These are phyloP conservation scores for Neocatenulostroma microsporum DNA, from an alignment of 2,329 filamentous ascomycete genomes.

Conservation along the genomic window DNA sequence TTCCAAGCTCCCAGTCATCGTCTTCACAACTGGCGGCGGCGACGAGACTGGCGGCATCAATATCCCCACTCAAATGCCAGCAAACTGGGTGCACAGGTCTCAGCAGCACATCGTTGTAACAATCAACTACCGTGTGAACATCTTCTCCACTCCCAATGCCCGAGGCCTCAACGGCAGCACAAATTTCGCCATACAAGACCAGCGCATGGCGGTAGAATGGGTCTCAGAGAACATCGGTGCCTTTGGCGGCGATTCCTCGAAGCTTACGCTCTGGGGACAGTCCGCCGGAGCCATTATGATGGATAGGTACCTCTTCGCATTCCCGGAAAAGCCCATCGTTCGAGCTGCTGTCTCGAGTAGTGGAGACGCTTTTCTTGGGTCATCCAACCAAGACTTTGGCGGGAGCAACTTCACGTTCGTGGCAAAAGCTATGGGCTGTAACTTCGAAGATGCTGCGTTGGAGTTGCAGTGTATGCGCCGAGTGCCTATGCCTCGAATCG, in stretches of 20 bases:
- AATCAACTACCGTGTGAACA: conserved; percentile 32
- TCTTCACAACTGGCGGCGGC: conserved; percentile 42
- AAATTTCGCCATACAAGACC: conserved; percentile 36
- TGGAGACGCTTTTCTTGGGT: conserved; percentile 30
- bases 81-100: conserved; percentile 31
- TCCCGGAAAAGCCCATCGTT: conserved; percentile 43
- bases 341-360: conserved; percentile 41
- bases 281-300: conserved; percentile 31
- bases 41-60: conserved; percentile 37
- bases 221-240: conserved; percentile 33
- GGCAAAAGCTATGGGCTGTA: conserved; percentile 31
- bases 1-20: conserved; percentile 35
- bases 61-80: conserved; percentile 39
- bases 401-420: conserved; percentile 34
- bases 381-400: conserved; percentile 18
- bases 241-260: conserved; percentile 34
- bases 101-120: conserved; percentile 37
- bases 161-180: background rate
- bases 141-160: background rate
- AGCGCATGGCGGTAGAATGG: conserved; percentile 34
- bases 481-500: no score
- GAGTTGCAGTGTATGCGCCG: conserved; percentile 33
- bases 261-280: conserved; percentile 36
- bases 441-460: conserved; percentile 13
- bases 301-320: conserved; percentile 46